Base-by-base conservation (phyloP, 257 asterid genomes). In the Nicotiana otophora region DNA sequence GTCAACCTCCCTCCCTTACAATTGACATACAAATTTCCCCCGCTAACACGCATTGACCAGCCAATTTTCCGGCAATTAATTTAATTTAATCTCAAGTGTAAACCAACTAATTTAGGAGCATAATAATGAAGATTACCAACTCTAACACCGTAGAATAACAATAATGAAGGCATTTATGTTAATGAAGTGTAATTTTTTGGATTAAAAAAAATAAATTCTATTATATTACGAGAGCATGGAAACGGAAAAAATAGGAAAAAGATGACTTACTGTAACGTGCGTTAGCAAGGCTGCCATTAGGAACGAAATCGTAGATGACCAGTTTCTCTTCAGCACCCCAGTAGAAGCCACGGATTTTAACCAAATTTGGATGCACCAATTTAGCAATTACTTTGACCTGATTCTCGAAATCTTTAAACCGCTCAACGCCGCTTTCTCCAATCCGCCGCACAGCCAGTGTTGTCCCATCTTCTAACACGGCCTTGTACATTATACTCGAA, bases 291-390 rank as follows among this genome's bases (percentile, higher is more conserved):
- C 97, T 96, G 6, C 95, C 97, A 78, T 96, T 94, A 5, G 99
- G 97, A 48, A 93, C 97, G 33, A 94, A 96, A 77, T 96, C 99
- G 17, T 96, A 96, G 87, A 96, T 94, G 82, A 96, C 91, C 77
- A 96, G 90, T 84, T 96, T 96, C 89, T 96, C 99, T 19, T 96
- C 98, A 1, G 87, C 74, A 3, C 98, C 99, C 99, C 99, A 96
- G 3, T 90, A 96, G 90, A 96, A 96, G 4, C 99, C 98, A 30
- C 97, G 93, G 42, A 96, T 91, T 70, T 90, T 89, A 5, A 96
- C 95, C 86, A 96, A 75, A 80, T 96, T 96, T 16, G 97, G 98
- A 81, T 96, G 99, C 60, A 92, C 91, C 91, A 96, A 82, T 46
- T 92, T 96, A 0, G 97, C 92, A 7, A 96, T 89, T 0, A 88